Base-by-base conservation (phyloP, 2,329 filamentous ascomycete species). In the Pestalotiopsis sp. region DNA sequence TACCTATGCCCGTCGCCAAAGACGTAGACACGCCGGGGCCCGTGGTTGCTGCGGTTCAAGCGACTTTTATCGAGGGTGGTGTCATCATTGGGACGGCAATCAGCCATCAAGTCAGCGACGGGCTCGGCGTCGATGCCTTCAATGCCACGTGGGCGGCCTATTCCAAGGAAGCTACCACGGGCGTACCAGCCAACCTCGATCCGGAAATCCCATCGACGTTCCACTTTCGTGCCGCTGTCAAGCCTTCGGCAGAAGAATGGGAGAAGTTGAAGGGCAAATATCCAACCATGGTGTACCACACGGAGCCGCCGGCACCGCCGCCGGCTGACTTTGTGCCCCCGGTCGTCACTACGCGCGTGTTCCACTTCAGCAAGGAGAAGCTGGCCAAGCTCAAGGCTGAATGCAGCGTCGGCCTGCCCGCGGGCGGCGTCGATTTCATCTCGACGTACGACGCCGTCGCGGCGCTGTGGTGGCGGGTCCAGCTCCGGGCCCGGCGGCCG, bases 381-480 rank as follows among this genome's bases (percentile, higher is more conserved):
- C 45, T 57, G 17, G 63, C 41, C 17, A 23, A 31, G 45, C 63
- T 65, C 17, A 65, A 65, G 63, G 63, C 45, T 12, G 63, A 57
- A 11, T 65, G 63, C 63, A 57, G 45, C 27, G 3, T 11, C 5
- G 64, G 49, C 2, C 27, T 65, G n/a, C 64, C 64, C 6, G 49
- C 9, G 45, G 64, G 45, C 0, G 17, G 45, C 6, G 20, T 52
- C 17, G 7, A 20, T 11, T 65, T 23, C 17, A 11, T 65, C 27
- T 65, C 63, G 25, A 49, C n/a, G 3, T 65, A 65, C 63, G 63
- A 65, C 45, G 63, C 63, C 63, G 63, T 65, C 14, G 63, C 63
- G 7, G 63, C 63, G 17, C 17, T 65, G 27, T 65, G 63, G 63
- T 65, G 63, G 63, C 63, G 63, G 31, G 27, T 38, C 9, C 49